Evolutionary conservation across 306 rosid species (phyloP), one percentile per base, ranked within the genome.

Genomic region (Carpinus viminea): DNA sequence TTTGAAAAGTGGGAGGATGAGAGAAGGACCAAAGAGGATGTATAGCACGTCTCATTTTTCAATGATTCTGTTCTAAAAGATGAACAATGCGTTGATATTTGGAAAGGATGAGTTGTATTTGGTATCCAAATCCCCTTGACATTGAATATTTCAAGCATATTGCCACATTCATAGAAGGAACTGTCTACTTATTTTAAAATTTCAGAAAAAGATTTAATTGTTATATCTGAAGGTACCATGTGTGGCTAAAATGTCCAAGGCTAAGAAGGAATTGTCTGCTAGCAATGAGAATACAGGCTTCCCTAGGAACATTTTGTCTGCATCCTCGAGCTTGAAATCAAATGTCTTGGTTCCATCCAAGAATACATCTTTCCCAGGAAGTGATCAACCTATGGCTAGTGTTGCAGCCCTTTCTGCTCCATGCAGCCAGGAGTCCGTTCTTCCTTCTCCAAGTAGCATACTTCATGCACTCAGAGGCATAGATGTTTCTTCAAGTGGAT

Each of bases 221-320:
- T 41, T 73, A 59, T 65, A 26, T 75, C 76, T 75, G 69, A 81
- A 90, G 92, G 91, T 88, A 52, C 91, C 91, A 28, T 90, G 91
- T 45, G 41, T 45, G 74, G 83, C 88, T 56, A 87, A 78, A 78
- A 46, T 85, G 74, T 74, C 84, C 79, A 87, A 88, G 83, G 71
- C 84, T 15, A 83, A 79, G 81, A 82, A 80, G 83, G 88, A 88
- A 73, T 59, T 72, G n/a, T 75, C 78, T 46, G 59, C 74, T 38
- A 66, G 71, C 75, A 26, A 64, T n/a, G 78, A 64, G 78, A 74
- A 76, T 70, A 76, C 69, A 51, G 81, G 18, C 43, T 31, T 64
- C 68, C 36, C 86, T 18, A 36, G 71, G 80, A 71, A 55, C 17
- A 61, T n/a, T 74, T 70, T 75, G 68, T 74, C 76, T 11, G 64